These are phyloP conservation scores for Patellifolia procumbens DNA, from an alignment of 179 eudicot genomes.

Conservation along the genomic window DNA sequence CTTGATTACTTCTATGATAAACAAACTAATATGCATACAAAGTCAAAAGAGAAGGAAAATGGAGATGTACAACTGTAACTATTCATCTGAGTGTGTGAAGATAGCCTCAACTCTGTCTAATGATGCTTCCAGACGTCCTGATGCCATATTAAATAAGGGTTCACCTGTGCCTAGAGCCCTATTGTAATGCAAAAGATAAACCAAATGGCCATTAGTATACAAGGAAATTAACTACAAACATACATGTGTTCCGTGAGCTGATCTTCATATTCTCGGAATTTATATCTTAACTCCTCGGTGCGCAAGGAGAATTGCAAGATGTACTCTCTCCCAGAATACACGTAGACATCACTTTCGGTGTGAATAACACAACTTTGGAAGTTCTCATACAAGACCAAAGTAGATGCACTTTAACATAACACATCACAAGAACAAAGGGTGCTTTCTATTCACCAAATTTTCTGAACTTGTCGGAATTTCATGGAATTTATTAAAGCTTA, in stretches of 20 bases:
- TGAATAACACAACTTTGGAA: not conserved
- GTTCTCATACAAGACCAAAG: not conserved
- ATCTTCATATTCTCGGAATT: too few relatives aligned
- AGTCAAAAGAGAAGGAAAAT: not conserved
- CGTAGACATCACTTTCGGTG: too few relatives aligned
- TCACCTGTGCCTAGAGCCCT: conserved; percentile 83
- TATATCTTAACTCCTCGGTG: too few relatives aligned
- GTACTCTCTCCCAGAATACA: too few relatives aligned
- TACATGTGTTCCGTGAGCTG: not conserved
- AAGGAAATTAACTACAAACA: not conserved
- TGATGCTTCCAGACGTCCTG: conserved; percentile 83
- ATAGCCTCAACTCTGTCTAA: conserved; percentile 88
- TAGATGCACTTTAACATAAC: not conserved
- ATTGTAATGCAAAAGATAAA: conserved; percentile 11
- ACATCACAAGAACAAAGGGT: not conserved
- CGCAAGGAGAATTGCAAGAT: too few relatives aligned
- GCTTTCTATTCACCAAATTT: too few relatives aligned
- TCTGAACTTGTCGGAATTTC: too few relatives aligned
- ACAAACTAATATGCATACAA: not conserved
- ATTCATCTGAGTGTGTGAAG: conserved; percentile 44
- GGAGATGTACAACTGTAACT: not conserved
- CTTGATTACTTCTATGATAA: not conserved
- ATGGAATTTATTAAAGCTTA: too few relatives aligned
- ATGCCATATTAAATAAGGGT: conserved; percentile 75
- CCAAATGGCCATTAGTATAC: not conserved